Evolutionary conservation across 2,329 filamentous ascomycete genomes (phyloP).

Genomic region (Corniculantispora saksenae): DNA sequence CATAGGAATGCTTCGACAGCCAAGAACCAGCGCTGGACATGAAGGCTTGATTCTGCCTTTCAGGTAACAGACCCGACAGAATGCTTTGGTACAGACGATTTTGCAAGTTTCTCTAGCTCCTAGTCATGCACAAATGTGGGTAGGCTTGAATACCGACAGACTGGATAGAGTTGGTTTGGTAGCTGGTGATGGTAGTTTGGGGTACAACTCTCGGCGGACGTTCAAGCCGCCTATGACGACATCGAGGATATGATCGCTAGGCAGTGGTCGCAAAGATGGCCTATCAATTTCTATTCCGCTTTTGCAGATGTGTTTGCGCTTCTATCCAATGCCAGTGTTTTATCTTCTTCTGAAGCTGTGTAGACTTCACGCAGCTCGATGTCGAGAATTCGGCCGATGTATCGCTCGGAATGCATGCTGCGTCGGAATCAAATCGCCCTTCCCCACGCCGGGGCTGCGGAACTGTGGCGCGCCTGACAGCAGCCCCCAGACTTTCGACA

Average conservation of each 20-base stretch:
- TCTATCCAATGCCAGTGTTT: too few relatives aligned
- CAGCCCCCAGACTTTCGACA: neutral
- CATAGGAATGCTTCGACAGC: neutral
- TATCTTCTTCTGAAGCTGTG: too few relatives aligned
- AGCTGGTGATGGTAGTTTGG: neutral
- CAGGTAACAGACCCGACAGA: neutral
- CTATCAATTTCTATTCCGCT: too few relatives aligned
- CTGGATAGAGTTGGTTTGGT: neutral
- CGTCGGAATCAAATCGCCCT: slow-evolving; percentile 7
- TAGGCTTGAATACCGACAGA: neutral
- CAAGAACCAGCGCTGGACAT: neutral
- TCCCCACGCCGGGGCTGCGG: neutral
- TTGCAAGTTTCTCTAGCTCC: neutral
- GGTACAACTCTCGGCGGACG: neutral
- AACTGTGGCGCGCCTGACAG: slow-evolving; percentile 1
- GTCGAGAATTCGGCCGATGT: too few relatives aligned
- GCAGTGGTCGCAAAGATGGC: too few relatives aligned
- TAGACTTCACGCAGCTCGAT: too few relatives aligned
- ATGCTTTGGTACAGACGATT: neutral
- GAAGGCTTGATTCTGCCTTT: neutral
- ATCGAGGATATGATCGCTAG: neutral
- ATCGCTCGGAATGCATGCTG: neutral
- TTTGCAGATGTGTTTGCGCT: too few relatives aligned
- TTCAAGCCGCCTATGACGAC: neutral
- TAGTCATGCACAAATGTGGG: neutral